phyloP scores from a whole-genome alignment of 2,329 filamentous ascomycete species.

The Tolypocladium ovalisporum region DNA sequence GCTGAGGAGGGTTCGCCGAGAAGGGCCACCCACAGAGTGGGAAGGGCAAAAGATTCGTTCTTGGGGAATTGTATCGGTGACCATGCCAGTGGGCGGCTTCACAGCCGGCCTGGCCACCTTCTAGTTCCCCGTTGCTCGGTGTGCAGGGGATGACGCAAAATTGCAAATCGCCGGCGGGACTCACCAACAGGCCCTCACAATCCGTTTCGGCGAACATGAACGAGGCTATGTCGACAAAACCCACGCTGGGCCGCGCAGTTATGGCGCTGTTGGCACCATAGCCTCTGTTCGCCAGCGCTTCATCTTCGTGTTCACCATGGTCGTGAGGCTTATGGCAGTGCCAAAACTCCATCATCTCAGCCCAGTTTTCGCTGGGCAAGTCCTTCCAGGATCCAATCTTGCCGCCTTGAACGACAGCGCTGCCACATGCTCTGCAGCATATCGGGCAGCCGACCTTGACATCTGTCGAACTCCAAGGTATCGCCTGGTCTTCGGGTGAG shows the following conservation, averaged over 20 bases:
- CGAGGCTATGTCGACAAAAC: constrained; percentile 71
- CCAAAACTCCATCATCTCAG: constrained; percentile 99
- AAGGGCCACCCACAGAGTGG: constrained; percentile 11
- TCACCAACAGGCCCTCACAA: constrained; percentile 36
- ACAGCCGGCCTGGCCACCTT: constrained; percentile 48
- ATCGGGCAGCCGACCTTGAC: constrained; percentile 30
- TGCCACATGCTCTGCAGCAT: constrained; percentile 28
- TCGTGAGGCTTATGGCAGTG: constrained; percentile 90
- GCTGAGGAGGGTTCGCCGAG: constrained; percentile 25
- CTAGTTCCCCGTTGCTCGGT: constrained; percentile 32
- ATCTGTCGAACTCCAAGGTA: constrained; percentile 47
- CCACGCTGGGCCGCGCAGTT: constrained; percentile 51
- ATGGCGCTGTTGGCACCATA: constrained; percentile 78
- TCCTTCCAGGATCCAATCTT: constrained; percentile 66
- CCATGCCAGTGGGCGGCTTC: constrained; percentile 39
- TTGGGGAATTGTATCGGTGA: constrained; percentile 63
- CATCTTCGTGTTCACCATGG: constrained; percentile 31
- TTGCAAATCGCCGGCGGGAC: constrained; percentile 10
- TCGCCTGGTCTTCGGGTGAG: constrained; percentile 24
- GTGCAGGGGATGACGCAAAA: not conserved
- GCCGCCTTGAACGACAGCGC: constrained; percentile 24
- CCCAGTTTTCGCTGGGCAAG: constrained; percentile 92
- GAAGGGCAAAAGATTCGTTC: constrained; percentile 27
- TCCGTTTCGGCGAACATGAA: constrained; percentile 62
- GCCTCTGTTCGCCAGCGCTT: constrained; percentile 52